phyloP scores from a whole-genome alignment of 805 yeast genomes.

The Isabelozyma gotoi region DNA sequence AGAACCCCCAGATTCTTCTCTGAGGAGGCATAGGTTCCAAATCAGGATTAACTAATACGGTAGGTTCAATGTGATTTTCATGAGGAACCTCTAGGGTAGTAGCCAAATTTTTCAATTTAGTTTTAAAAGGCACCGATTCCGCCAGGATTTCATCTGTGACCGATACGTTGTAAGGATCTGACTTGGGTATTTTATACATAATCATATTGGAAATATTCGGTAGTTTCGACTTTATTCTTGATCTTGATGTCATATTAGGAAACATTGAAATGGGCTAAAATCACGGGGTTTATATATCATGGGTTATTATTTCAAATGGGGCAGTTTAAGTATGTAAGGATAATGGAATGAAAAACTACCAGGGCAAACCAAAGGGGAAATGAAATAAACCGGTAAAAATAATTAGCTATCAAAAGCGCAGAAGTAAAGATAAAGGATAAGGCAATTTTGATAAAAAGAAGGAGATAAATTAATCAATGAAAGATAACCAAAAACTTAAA shows the following conservation, averaged over 20 bases:
- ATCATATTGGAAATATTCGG: background rate
- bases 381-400: too few relatives aligned
- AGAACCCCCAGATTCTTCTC: conserved; percentile 44
- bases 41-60: conserved; percentile 3
- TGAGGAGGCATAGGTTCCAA: conserved; percentile 35
- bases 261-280: background rate
- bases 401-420: too few relatives aligned
- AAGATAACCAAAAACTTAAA: too few relatives aligned
- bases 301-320: background rate
- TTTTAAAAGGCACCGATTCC: background rate
- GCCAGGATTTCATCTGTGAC: background rate
- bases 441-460: too few relatives aligned
- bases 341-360: background rate
- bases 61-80: conserved; percentile 4
- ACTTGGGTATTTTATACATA: background rate
- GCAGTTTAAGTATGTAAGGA: too few relatives aligned
- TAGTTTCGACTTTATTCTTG: background rate
- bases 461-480: too few relatives aligned
- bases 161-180: background rate
- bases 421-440: too few relatives aligned
- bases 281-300: background rate
- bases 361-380: background rate
- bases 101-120: background rate
- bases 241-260: background rate
- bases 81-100: conserved; percentile 4